These are phyloP conservation scores for Globisporangium acanthophoron DNA, from an alignment of 352 stramenopile genomes.

Conservation along the genomic window DNA sequence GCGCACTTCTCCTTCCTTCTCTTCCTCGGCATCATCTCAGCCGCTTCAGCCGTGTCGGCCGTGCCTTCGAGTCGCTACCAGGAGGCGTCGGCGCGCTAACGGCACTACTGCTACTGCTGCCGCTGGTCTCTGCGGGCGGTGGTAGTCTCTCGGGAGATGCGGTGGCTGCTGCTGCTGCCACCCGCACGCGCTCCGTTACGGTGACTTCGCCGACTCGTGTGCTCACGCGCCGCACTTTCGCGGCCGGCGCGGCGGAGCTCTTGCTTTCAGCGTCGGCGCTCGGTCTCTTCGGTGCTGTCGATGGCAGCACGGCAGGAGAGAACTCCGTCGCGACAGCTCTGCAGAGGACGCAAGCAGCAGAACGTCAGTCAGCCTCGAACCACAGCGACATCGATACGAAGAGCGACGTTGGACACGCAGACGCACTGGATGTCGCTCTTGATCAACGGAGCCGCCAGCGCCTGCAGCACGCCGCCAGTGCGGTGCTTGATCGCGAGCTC, in stretches of 20 bases:
- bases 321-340: constrained; percentile 12
- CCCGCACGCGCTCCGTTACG: constrained; percentile 7
- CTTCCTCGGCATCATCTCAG: constrained; percentile 9
- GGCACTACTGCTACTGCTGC: background rate
- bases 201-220: constrained; percentile 9
- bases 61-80: constrained; percentile 8
- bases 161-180: background rate
- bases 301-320: background rate
- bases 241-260: background rate
- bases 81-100: background rate
- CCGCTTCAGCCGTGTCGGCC: constrained; percentile 16
- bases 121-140: background rate
- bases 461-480: constrained; percentile 46
- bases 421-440: constrained; percentile 63
- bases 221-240: constrained; percentile 15
- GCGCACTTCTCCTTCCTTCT: background rate
- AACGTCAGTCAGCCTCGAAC: background rate
- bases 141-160: constrained; percentile 1
- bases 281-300: background rate
- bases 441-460: constrained; percentile 40
- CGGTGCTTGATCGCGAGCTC: constrained; percentile 77
- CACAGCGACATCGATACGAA: background rate
- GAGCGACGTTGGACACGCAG: background rate
- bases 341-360: background rate
- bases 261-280: background rate